Conservation (phyloP, 345 rosid genomes). For the Melaleuca alternifolia region DNA sequence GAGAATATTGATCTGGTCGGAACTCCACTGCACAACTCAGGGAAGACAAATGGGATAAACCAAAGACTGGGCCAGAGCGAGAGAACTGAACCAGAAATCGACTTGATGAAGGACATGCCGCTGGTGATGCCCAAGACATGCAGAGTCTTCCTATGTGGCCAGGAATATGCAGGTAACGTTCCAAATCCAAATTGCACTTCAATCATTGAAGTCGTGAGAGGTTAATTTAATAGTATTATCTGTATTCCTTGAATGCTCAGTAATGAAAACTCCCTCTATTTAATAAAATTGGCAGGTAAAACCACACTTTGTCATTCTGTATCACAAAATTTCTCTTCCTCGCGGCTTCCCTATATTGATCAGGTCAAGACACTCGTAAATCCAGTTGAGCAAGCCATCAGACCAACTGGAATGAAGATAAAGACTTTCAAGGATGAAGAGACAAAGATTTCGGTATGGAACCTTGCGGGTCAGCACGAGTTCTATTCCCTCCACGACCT, state of each 20-base stretch:
- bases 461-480: slow-evolving; percentile 87
- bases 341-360: slow-evolving; percentile 65
- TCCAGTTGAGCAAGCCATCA: slow-evolving; percentile 86
- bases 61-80: slow-evolving; percentile 72
- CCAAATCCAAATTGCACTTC: not conserved
- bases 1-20: slow-evolving; percentile 76
- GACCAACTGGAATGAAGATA: slow-evolving; percentile 73
- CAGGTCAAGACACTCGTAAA: slow-evolving; percentile 70
- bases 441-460: slow-evolving; percentile 84
- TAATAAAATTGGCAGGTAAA: slow-evolving; percentile 41
- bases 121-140: slow-evolving; percentile 74
- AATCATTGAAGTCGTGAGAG: not conserved
- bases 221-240: not conserved
- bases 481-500: slow-evolving; percentile 80
- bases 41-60: slow-evolving; percentile 58
- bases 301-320: slow-evolving; percentile 68
- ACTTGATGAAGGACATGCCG: slow-evolving; percentile 78
- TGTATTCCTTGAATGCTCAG: not conserved
- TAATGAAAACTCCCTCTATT: not conserved
- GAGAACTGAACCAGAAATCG: slow-evolving; percentile 38
- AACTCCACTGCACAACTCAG: slow-evolving; percentile 67
- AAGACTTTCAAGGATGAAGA: slow-evolving; percentile 74
- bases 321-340: slow-evolving; percentile 53
- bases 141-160: slow-evolving; percentile 88
- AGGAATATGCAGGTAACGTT: slow-evolving; percentile 70